phyloP scores from a whole-genome alignment of 1,139 yeast genomes.

The Scheffersomyces stambukii region DNA sequence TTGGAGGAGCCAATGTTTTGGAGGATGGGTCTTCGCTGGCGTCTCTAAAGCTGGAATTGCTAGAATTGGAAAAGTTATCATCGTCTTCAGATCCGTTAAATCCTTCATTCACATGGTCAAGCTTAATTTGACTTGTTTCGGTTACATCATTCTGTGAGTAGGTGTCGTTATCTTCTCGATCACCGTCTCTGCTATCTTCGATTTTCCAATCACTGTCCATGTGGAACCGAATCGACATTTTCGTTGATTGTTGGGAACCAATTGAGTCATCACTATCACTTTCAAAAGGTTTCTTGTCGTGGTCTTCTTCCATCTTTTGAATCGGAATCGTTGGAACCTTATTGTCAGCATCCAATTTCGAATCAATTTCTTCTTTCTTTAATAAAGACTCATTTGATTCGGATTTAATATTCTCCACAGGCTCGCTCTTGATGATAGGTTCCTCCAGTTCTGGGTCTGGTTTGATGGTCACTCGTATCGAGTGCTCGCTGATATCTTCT shows the following conservation, averaged over 20 bases:
- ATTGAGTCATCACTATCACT: slow-evolving; percentile 7
- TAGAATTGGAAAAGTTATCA: slow-evolving; percentile 3
- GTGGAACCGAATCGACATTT: slow-evolving; percentile 31
- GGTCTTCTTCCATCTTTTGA: no score
- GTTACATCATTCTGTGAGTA: no score
- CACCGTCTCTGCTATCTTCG: slow-evolving; percentile 43
- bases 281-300: no score
- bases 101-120: slow-evolving; percentile 3
- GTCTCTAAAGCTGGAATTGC: slow-evolving; percentile 8
- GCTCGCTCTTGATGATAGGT: no score
- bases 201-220: slow-evolving; percentile 39
- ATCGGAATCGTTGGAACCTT: no score
- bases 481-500: slow-evolving; percentile 2
- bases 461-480: slow-evolving; percentile 1
- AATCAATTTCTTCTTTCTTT: no score
- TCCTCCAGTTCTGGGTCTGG: slow-evolving; percentile 2
- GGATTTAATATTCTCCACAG: no score
- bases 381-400: no score
- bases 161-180: slow-evolving; percentile 40
- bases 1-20: slow-evolving; percentile 19
- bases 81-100: slow-evolving; percentile 18
- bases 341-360: no score
- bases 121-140: no score
- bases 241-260: slow-evolving; percentile 16
- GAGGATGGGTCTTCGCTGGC: slow-evolving; percentile 7